Evolutionary conservation across 2,329 filamentous ascomycete genomes (phyloP), one percentile per base, ranked within the genome.

Genomic region (Sporothrix brasiliensis): DNA sequence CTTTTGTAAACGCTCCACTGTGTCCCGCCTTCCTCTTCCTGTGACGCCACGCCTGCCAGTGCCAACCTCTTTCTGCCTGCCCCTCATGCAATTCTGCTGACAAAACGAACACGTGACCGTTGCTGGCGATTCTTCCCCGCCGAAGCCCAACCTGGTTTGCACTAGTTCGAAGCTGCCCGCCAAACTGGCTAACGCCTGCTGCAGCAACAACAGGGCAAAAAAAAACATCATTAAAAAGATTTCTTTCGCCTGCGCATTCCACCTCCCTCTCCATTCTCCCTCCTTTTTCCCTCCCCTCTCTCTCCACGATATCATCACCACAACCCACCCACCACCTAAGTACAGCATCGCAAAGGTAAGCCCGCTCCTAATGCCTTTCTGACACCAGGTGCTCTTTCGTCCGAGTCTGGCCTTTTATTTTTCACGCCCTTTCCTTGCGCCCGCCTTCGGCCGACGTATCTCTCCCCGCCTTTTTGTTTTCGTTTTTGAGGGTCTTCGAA

Each of bases 191-290:
- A 63, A 69, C 52, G 72, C 69, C 72, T 73, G 67, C 69, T 72
- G 58, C 44, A 70, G 71, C 69, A 72, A 66, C 73, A 72, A 70
- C 69, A 65, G 67, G 63, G 21, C 41, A 21, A 67, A 68, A 70
- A 73, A 73, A 73, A 72, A 73, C 66, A 74, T 73, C 67, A 72
- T 73, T 60, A 69, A 73, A 74, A 74, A 72, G 58, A 72, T 71
- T 73, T 74, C 70, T 72, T 69, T 67, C 69, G 41, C 66, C 58
- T 68, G 58, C 68, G 52, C 41, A 47, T 52, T 54, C 58, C 52
- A 54, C 67, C 41, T 50, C 67, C 60, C 47, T 65, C 50, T 30
- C 44, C 14, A 24, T 66, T 71, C 50, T 24, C 21, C 52, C 61
- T 61, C 41, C 50, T 66, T 66, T 61, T 56, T 47, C 47, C 63